Base-by-base conservation (phyloP, 2,329 filamentous ascomycete species). In the Nemania diffusa region DNA sequence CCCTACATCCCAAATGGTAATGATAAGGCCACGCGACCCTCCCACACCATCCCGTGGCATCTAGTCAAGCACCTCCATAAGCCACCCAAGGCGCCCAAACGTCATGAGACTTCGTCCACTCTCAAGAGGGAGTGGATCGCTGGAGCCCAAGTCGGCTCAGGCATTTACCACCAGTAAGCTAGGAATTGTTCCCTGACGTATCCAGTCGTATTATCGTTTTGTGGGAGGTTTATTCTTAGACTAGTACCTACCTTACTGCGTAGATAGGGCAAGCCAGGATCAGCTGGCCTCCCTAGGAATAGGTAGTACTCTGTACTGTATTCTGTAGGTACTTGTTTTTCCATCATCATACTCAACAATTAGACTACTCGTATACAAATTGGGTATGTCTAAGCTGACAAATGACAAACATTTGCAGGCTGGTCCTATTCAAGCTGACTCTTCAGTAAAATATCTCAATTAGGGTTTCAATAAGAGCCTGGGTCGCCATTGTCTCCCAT, bases 1-100 rank as follows among this genome's bases (percentile, higher is more conserved):
- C 55, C 56, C 50, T 42, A 48, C 59, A 50, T 58, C 46, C 26
- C 48, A 51, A 42, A 11, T 40, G 34, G 34, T 3, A 40, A 60
- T 67, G 63, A 69, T 66, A 69, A 59, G 66, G 55, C 53, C 62
- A 69, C 56, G 58, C 62, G 58, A 69, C 66, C 58, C 46, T 55
- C 42, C 48, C 40, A 52, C 13, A 22, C 62, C 42, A 29, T 42
- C 42, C 17, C 50, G 40, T 50, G 52, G 27, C 32, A 40, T 55
- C 58, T 44, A 40, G 51, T 46, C 20, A 13, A 46, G 3, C 42
- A 46, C 58, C 37, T 63, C 57, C 27, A 60, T 57, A 15, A 62
- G 60, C 48, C 58, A 59, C 50, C 24, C 32, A 27, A 59, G 9
- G 15, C 40, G 52, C 48, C 44, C 11, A 37, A 37, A 48, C 56